These are phyloP conservation scores for Axilococcus clingmanii DNA, from an alignment of 139 green algal genomes.

Conservation along the genomic window DNA sequence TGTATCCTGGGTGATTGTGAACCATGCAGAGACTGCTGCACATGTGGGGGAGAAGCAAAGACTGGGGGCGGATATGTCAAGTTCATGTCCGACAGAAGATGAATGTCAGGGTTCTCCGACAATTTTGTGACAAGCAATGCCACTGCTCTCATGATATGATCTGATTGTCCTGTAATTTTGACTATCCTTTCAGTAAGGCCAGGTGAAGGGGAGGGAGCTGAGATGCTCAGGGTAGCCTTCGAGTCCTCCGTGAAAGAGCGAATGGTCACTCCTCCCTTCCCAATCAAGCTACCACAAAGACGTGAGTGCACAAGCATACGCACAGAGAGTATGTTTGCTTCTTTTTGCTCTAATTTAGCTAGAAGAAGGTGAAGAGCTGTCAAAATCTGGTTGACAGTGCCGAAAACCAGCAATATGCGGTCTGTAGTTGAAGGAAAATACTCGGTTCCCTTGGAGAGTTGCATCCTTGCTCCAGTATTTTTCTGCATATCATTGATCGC, in stretches of 20 bases:
- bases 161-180: constrained; percentile 49
- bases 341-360: constrained; percentile 38
- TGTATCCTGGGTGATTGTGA: neutral
- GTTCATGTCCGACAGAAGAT: constrained; percentile 24
- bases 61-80: constrained; percentile 14
- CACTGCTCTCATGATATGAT: constrained; percentile 64
- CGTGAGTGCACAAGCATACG: constrained; percentile 63
- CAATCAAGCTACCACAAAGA: constrained; percentile 72
- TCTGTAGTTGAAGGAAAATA: constrained; percentile 55
- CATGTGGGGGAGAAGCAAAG: neutral
- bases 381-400: constrained; percentile 56
- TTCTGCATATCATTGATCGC: constrained; percentile 69
- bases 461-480: constrained; percentile 48
- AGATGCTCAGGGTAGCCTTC: constrained; percentile 37
- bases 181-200: constrained; percentile 56
- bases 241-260: constrained; percentile 62
- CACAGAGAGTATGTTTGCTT: neutral
- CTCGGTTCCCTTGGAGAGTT: constrained; percentile 35
- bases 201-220: constrained; percentile 18
- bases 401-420: constrained; percentile 61
- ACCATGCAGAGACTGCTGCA: constrained; percentile 8
- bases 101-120: constrained; percentile 60
- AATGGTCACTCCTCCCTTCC: constrained; percentile 70
- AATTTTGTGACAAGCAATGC: constrained; percentile 65
- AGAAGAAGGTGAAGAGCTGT: constrained; percentile 72